Conservation (phyloP, 2,329 filamentous ascomycete species). For the Simplicillium aogashimaense region DNA sequence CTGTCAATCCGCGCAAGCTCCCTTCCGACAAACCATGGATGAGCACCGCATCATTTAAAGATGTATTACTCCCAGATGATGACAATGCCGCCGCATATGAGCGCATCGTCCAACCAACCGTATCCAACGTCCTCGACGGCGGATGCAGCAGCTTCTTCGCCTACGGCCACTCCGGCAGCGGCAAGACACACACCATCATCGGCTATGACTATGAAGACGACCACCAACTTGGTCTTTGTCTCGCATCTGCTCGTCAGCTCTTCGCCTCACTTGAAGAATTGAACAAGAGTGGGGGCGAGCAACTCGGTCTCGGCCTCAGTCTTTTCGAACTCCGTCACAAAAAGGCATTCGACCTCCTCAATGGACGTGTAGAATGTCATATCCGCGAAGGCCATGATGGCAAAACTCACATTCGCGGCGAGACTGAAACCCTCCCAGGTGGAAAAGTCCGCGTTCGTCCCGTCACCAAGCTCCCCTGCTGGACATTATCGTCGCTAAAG, state of each 20-base stretch:
- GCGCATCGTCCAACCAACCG: constrained; percentile 19
- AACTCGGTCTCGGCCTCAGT: constrained; percentile 24
- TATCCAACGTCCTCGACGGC: constrained; percentile 22
- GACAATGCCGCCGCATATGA: constrained; percentile 14
- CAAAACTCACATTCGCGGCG: constrained; percentile 26
- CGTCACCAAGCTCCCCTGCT: constrained; percentile 22
- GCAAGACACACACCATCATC: constrained; percentile 78
- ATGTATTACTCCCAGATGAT: constrained; percentile 15
- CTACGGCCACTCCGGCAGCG: constrained; percentile 85
- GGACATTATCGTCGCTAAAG: constrained; percentile 21
- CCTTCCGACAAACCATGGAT: constrained; percentile 10
- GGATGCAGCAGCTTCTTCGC: constrained; percentile 55
- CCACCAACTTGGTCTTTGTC: constrained; percentile 23
- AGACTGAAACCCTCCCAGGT: constrained; percentile 26
- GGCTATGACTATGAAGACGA: constrained; percentile 27
- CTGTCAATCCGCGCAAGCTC: constrained; percentile 1
- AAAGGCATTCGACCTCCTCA: constrained; percentile 29
- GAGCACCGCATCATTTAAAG: constrained; percentile 12
- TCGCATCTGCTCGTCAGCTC: constrained; percentile 21
- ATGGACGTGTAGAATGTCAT: constrained; percentile 23
- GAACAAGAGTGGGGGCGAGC: constrained; percentile 9
- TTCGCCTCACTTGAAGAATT: constrained; percentile 14
- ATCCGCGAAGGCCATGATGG: constrained; percentile 30
- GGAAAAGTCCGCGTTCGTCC: constrained; percentile 30
- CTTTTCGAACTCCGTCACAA: constrained; percentile 31